Evolutionary conservation across 2,329 filamentous ascomycete genomes (phyloP), one percentile per base, ranked within the genome.

Genomic region (Mycogone perniciosa): DNA sequence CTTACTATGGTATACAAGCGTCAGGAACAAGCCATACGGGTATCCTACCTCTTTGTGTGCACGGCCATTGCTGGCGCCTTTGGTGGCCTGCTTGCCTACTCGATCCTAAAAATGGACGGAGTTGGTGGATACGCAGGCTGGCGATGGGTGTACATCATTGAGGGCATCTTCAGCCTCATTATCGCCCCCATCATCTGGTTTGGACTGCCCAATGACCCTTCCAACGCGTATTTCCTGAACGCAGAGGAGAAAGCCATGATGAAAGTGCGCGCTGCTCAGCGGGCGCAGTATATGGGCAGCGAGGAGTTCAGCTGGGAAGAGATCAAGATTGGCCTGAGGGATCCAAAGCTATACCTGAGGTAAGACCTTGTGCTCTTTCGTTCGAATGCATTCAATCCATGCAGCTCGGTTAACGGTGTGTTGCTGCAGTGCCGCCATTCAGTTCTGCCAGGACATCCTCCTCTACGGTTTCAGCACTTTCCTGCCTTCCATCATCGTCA

Each of bases 381-480:
- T 6, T 39, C 6, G 5, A 7, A 20, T n/a, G 43, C 30, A 31
- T 20, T 10, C 30, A 11, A 29, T 34, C n/a, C 11, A 33, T 11
- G 39, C 27, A 43, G 6, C 10, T 13, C 9, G 31, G 20, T 29
- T 49, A 2, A 49, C 40, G 33, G 11, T 20, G 10, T 13, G 4
- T 1, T 10, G 26, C 11, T 31, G 1, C 31, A 62, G 60, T 26
- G 72, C 70, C 5, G 54, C 63, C 27, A 75, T 75, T 13, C 75
- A 78, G 43, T 78, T 80, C 59, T 77, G 74, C 46, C 71, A 75
- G 51, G 74, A 77, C 51, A 74, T 76, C 29, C 62, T 77, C 40
- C 66, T 77, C 1, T 81, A 79, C 57, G 78, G 77, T n/a, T 80
- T 81, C 61, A 75, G 71, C 55, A 81, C 76, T 7, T 82, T 82